These are phyloP conservation scores for Gossypium schwendimanii DNA, from an alignment of 441 rosid genomes.

Conservation along the genomic window DNA sequence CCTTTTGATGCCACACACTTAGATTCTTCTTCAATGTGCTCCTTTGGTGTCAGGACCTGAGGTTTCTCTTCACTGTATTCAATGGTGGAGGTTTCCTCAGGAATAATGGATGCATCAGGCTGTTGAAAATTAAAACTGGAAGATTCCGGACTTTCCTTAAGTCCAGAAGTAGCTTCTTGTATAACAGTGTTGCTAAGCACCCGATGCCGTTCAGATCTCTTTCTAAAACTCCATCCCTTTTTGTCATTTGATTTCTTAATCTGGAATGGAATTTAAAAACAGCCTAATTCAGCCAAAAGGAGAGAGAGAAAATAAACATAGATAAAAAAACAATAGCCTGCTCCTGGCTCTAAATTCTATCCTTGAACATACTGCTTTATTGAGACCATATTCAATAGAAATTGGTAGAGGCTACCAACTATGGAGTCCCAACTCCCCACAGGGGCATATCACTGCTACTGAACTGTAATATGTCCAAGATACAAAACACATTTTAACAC, in stretches of 20 bases:
- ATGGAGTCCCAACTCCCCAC: neutral
- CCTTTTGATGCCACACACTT: neutral
- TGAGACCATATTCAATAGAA: neutral
- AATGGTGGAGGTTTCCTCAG: conserved; percentile 2
- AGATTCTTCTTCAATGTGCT: neutral
- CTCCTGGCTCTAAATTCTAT: neutral
- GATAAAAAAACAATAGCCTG: neutral
- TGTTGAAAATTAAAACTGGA: conserved; percentile 4
- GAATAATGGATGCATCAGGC: neutral
- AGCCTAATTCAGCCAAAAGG: neutral
- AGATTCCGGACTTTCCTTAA: conserved; percentile 11
- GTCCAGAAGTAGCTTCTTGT: conserved; percentile 9
- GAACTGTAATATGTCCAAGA: neutral
- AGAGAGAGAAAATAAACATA: neutral
- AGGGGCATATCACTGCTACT: neutral
- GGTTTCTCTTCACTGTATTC: conserved; percentile 6
- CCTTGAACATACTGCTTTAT: neutral
- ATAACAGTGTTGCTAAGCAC: conserved; percentile 13
- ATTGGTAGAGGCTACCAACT: neutral
- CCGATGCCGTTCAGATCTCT: conserved; percentile 15
- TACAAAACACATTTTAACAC: neutral
- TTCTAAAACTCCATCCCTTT: conserved; percentile 17
- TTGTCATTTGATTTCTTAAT: conserved; percentile 9
- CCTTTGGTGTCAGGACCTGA: neutral
- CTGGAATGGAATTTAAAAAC: conserved; percentile 8